Conservation (phyloP, 2,329 filamentous ascomycete genomes). For the Pseudonectria buxi region DNA sequence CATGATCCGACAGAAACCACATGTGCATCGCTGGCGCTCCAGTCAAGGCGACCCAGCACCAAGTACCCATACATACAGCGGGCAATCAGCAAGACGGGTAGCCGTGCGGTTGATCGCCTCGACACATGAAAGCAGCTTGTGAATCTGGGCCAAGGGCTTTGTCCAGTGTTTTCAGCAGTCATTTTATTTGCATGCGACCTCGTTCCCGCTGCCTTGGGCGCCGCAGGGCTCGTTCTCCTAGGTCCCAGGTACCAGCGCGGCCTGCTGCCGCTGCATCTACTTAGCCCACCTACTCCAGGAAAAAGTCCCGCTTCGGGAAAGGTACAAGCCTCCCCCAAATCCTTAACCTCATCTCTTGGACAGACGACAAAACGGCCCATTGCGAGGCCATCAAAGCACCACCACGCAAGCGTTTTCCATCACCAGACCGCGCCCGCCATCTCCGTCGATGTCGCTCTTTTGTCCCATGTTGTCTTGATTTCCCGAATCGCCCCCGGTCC, state of each 20-base stretch:
- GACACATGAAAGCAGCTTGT: conserved; percentile 1
- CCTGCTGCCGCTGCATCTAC: conserved; percentile 8
- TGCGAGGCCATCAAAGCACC: conserved; percentile 45
- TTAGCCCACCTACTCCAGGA: conserved; percentile 11
- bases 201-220: conserved; percentile 1
- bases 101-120: conserved; percentile 2
- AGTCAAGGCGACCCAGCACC: conserved; percentile 11
- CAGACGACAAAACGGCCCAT: conserved; percentile 43
- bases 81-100: conserved; percentile 7
- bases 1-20: conserved; percentile 8
- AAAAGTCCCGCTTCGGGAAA: conserved; percentile 36
- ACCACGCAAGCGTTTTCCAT: conserved; percentile 34
- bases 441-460: conserved; percentile 47
- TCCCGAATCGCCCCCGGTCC: conserved; percentile 38
- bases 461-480: conserved; percentile 43
- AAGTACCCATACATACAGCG: conserved; percentile 10
- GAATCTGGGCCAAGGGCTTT: conserved; percentile 1
- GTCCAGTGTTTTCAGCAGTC: not conserved
- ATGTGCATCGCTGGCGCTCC: conserved; percentile 14
- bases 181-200: conserved; percentile 1
- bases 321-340: conserved; percentile 35
- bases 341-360: conserved; percentile 51
- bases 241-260: conserved; percentile 15
- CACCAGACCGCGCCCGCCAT: conserved; percentile 38
- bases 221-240: conserved; percentile 10